Base-by-base conservation (phyloP, 1,284 basidiomycete genomes). In the Garcileccinum viscosum region DNA sequence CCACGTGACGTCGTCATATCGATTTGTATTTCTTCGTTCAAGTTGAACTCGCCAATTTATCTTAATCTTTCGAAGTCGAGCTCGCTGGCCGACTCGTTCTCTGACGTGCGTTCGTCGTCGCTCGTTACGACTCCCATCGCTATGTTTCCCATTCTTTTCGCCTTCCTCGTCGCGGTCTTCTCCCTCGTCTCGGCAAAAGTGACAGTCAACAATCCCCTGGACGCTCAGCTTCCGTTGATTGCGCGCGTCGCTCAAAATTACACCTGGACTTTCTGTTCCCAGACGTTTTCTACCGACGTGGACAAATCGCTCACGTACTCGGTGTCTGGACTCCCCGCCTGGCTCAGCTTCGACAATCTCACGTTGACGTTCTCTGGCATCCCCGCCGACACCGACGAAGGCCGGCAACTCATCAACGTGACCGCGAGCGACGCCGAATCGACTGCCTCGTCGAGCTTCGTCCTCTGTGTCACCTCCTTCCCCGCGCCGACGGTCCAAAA, bases 61-160 rank as follows among this genome's bases (percentile, higher is more conserved):
- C 33, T 35, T 32, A 66, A 66, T 65, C 70, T 67, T 65, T 56
- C 71, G 44, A 71, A 77, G 73, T 78, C 76, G 82, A 84, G 82
- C 82, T 84, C 87, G 85, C 87, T 85, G 89, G 90, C 81, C 88
- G 90, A 86, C 87, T 86, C 80, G 80, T 83, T 80, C 75, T 73
- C 76, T 76, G 77, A 81, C 81, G 80, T 78, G 79, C 80, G 76
- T 22, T 82, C 78, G 81, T 83, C 81, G 78, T 82, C 80, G 78
- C 81, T 77, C 82, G 78, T 80, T 77, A 80, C 80, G 80, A 70
- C 79, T 74, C 71, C 76, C 84, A 85, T 85, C 84, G 78, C 88
- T 90, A 92, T 92, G 90, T 82, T 86, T 77, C 76, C 84, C 87
- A 79, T 84, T 89, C 87, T 87, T 89, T 88, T 88, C 73, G 81